Base-by-base conservation (phyloP, 2,329 filamentous ascomycete species). In the Cladosporium oxysporum region DNA sequence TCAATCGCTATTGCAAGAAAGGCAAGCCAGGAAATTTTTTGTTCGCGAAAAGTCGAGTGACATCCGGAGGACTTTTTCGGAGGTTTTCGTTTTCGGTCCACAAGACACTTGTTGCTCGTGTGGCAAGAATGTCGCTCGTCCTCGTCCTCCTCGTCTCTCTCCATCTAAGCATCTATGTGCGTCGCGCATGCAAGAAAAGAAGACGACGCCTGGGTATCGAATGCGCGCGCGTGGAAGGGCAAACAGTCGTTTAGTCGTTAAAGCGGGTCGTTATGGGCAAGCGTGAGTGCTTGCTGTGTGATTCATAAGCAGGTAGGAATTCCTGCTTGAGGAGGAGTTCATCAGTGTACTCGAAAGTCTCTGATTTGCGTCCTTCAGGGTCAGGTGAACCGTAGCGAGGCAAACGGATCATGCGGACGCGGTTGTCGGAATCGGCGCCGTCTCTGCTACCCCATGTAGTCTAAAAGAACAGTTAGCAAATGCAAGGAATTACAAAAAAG, bases 391-490 rank as follows among this genome's bases (percentile, higher is more conserved):
- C 72, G 68, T 78, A 77, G 16, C 70, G 71, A 60, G 76, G 76
- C n/a, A 77, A 69, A 33, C 73, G 75, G 58, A 79, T 86, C 82
- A 91, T 88, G 75, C 90, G 88, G 71, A 88, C 84, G 69, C 85
- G 85, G 78, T 96, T 90, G 79, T 96, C 91, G 71, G 90, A 86
- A 79, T 97, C 93, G 75, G 92, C 93, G 73, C 95, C 93, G 73
- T 92, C 91, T 79, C 93, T 90, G 80, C 92, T 97, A 75, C 93
- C 93, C 93, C 93, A 97, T 62, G 93, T 94, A 53, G 93, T 97
- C 93, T 97, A 66, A 69, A 44, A n/a, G 11, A 16, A n/a, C 10
- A 18, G 63, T 53, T 35, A 59, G 55, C n/a, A 57, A 58, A 23
- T 37, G n/a, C 21, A 33, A 21, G n/a, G n/a, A 21, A 11, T 21